Percentiles rank a stretch among this genome's conserved stretches.
These are phyloP conservation scores for Arabidopsis arenosa DNA, from an alignment of 345 rosid species.

Conservation along the genomic window DNA sequence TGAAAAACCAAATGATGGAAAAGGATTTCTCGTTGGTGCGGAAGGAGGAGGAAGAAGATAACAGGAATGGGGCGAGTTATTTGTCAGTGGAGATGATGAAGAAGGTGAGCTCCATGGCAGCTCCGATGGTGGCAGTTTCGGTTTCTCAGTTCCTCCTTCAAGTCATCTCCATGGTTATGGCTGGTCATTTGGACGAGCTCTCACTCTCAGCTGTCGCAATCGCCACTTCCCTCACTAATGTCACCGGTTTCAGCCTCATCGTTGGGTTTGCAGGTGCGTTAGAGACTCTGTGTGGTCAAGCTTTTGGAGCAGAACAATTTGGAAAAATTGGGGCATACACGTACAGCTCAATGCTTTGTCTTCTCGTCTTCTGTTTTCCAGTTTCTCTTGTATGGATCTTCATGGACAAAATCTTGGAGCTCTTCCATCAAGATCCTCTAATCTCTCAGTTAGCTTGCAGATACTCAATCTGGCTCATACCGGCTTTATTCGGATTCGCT, in stretches of 20 bases:
- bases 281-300: slow-evolving; percentile 52
- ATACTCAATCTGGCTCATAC: slow-evolving; percentile 53
- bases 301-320: slow-evolving; percentile 61
- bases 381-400: slow-evolving; percentile 50
- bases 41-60: slow-evolving; percentile 13
- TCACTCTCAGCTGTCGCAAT: slow-evolving; percentile 40
- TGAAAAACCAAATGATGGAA: slow-evolving; percentile 8
- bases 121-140: slow-evolving; percentile 35
- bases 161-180: slow-evolving; percentile 27
- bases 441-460: slow-evolving; percentile 49
- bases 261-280: slow-evolving; percentile 54
- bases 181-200: slow-evolving; percentile 15
- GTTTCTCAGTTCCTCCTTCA: slow-evolving; percentile 29
- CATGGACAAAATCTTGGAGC: slow-evolving; percentile 50
- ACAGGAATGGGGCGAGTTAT: not conserved
- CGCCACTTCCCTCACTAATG: slow-evolving; percentile 41
- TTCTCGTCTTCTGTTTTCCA: slow-evolving; percentile 46
- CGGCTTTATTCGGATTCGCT: slow-evolving; percentile 50
- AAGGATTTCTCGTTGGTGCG: slow-evolving; percentile 6
- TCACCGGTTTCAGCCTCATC: slow-evolving; percentile 39
- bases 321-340: slow-evolving; percentile 51
- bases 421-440: slow-evolving; percentile 51
- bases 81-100: slow-evolving; percentile 25
- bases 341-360: slow-evolving; percentile 47
- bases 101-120: slow-evolving; percentile 30